Percentiles rank a stretch among this genome's conserved stretches.
phyloP scores from a whole-genome alignment of 495 filamentous ascomycete genomes.

The Daldinia grandis region DNA sequence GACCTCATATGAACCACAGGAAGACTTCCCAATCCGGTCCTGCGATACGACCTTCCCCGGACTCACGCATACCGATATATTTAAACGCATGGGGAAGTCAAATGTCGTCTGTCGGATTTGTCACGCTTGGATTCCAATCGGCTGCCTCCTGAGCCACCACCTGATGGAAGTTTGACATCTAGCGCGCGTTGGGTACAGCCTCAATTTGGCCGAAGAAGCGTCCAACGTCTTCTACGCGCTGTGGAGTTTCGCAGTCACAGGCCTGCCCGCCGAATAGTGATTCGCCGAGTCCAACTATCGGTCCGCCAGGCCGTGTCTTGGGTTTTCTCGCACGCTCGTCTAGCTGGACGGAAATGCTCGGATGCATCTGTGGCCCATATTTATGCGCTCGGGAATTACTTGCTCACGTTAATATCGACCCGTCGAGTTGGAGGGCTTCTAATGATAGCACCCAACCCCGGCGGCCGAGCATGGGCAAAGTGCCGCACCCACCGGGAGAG shows the following conservation, averaged over 20 bases:
- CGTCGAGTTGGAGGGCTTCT: slow-evolving; percentile 6
- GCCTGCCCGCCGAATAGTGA: slow-evolving; percentile 1
- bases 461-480: slow-evolving; percentile 19
- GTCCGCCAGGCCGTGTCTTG: slow-evolving; percentile 25
- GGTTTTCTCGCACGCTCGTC: not conserved
- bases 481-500: slow-evolving; percentile 31
- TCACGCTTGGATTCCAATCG: slow-evolving; percentile 22
- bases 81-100: slow-evolving; percentile 18
- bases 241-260: not conserved
- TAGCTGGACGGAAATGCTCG: not conserved
- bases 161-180: slow-evolving; percentile 24
- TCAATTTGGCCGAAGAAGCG: slow-evolving; percentile 20
- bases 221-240: slow-evolving; percentile 13
- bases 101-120: slow-evolving; percentile 6
- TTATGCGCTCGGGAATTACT: slow-evolving; percentile 17
- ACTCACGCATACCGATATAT: slow-evolving; percentile 31
- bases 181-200: slow-evolving; percentile 4
- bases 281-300: slow-evolving; percentile 20
- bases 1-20: slow-evolving; percentile 14
- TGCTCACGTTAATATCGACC: slow-evolving; percentile 26
- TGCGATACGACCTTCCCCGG: slow-evolving; percentile 37
- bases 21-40: slow-evolving; percentile 9
- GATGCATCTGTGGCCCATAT: not conserved
- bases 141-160: slow-evolving; percentile 18
- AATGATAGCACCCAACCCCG: slow-evolving; percentile 12